These are phyloP conservation scores for Craspedostauros australis DNA, from an alignment of 108 stramenopile species.

Conservation along the genomic window DNA sequence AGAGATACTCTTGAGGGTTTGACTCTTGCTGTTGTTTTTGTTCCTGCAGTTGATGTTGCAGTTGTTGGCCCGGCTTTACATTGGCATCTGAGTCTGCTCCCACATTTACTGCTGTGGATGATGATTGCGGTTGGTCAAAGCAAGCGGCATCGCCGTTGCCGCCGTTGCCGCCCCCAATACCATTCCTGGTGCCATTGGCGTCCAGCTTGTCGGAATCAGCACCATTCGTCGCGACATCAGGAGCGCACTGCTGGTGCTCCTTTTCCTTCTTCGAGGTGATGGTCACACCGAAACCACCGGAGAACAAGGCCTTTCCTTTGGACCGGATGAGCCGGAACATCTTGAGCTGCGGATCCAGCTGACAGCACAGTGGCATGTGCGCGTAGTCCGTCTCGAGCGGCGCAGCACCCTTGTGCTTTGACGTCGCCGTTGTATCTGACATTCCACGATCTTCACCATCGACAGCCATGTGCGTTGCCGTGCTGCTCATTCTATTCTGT, in stretches of 20 bases:
- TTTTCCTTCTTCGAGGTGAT: slow-evolving; percentile 13
- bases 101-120: too few species aligned
- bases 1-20: slow-evolving; percentile 37
- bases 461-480: too few species aligned
- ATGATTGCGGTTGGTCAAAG: too few species aligned
- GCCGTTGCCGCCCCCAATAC: too few species aligned
- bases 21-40: slow-evolving; percentile 3
- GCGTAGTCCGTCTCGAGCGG: too few species aligned
- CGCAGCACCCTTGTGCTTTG: too few species aligned
- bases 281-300: slow-evolving; percentile 54
- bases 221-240: too few species aligned
- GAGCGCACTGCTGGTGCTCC: neutral
- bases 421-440: too few species aligned
- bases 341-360: slow-evolving; percentile 4
- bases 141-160: neutral
- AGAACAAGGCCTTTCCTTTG: slow-evolving; percentile 47
- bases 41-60: neutral
- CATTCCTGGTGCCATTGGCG: too few species aligned
- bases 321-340: slow-evolving; percentile 36
- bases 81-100: too few species aligned
- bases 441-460: too few species aligned
- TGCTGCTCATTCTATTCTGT: too few species aligned
- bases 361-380: slow-evolving; percentile 10
- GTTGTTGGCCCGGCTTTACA: neutral
- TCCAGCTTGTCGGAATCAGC: neutral